Base-by-base conservation (phyloP, 495 filamentous ascomycete genomes). In the Tuber melanosporum region DNA sequence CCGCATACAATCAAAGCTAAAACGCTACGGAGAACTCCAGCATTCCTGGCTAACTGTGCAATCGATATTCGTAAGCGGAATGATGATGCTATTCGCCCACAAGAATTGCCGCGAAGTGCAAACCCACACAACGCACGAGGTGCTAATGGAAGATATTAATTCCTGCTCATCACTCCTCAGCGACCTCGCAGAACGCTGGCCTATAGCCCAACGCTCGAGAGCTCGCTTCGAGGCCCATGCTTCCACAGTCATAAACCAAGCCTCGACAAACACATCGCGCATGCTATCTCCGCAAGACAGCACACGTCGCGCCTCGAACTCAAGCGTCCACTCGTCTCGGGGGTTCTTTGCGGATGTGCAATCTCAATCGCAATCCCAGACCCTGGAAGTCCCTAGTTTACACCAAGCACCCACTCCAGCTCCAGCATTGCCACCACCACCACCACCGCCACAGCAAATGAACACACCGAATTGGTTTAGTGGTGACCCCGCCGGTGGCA, bases 211-310 rank as follows among this genome's bases (percentile, higher is more conserved):
- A 72, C 42, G 74, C 8, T 82, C 75, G 2, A 79, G 74, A 73
- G 26, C 57, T 8, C 75, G 66, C 26, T 82, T 82, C 62, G 81
- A 82, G 52, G n/a, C 69, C 2, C 44, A 76, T 39, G 80, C 75
- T 32, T 78, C 77, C 42, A 41, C 44, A 36, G 71, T 73, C 15
- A 19, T 82, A 49, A 57, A 47, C 22, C 57, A 46, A 32, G 46
- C 75, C 9, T 73, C 73, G 20, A 46, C 66, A 20, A 74, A 71
- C 32, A 77, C 81, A 20, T 82, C 73, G 3, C 74, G 81, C 36
- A 80, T 82, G 80, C 44, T 82, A 47, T 82, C 81, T 6, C 81
- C 81, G 5, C 75, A 78, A 43, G 80, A 82, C 43, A 77, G 75
- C 3, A 42, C 81, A 41, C 77, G 81, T 3, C 77, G 81, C 17